Conservation (phyloP, 108 stramenopile species). For the Nitzschia sp. region DNA sequence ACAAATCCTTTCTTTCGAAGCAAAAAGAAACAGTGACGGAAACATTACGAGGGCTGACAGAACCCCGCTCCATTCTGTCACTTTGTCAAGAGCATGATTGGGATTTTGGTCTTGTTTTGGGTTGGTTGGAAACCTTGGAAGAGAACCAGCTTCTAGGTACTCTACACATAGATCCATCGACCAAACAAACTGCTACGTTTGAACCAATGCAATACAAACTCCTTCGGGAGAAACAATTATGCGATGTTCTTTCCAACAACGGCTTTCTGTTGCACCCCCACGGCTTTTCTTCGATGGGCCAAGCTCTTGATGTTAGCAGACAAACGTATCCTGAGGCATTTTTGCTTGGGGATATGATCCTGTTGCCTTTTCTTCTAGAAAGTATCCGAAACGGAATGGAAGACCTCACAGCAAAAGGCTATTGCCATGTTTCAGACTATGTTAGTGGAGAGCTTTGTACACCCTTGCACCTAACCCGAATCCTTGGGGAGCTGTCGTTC, state of each 20-base stretch:
- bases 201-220: conserved; percentile 22
- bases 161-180: conserved; percentile 11
- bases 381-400: conserved; percentile 6
- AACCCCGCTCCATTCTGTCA: conserved; percentile 9
- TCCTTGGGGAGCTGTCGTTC: conserved; percentile 2
- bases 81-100: conserved; percentile 21
- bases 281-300: background rate
- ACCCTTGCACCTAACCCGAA: background rate
- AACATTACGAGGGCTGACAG: conserved; percentile 3
- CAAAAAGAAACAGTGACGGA: background rate
- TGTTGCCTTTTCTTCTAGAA: conserved; percentile 1
- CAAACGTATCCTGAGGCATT: background rate
- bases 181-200: conserved; percentile 14
- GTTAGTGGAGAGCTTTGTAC: conserved; percentile 23
- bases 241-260: conserved; percentile 23
- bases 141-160: conserved; percentile 15
- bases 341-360: conserved; percentile 13
- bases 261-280: conserved; percentile 26
- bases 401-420: conserved; percentile 10
- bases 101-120: conserved; percentile 23
- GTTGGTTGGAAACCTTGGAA: conserved; percentile 13
- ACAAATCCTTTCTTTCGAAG: background rate
- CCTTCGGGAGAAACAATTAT: conserved; percentile 15
- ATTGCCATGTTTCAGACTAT: conserved; percentile 23
- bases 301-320: background rate